These are phyloP conservation scores for Pyrenochaeta sp. DNA, from an alignment of 2,329 filamentous ascomycete species.

Conservation along the genomic window DNA sequence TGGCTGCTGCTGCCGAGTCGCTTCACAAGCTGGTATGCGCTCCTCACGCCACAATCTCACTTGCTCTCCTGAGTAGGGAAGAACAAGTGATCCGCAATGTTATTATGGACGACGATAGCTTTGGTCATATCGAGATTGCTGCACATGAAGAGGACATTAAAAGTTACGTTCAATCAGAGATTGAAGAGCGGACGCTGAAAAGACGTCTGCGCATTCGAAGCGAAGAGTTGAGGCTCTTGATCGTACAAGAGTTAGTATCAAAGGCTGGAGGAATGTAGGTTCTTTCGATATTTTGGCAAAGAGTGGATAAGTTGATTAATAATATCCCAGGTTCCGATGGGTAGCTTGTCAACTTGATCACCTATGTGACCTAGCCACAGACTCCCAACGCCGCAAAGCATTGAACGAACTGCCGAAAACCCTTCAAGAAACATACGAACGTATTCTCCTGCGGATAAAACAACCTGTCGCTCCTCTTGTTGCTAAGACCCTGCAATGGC, in stretches of 20 bases:
- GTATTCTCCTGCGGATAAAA: constrained; percentile 31
- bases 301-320: not conserved
- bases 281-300: too few relatives aligned
- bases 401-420: constrained; percentile 31
- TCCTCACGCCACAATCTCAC: not conserved
- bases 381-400: constrained; percentile 28
- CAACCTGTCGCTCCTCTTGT: constrained; percentile 1
- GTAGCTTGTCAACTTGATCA: constrained; percentile 41
- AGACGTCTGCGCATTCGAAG: constrained; percentile 8
- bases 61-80: constrained; percentile 13
- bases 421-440: constrained; percentile 32
- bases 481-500: constrained; percentile 10
- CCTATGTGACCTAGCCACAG: constrained; percentile 28
- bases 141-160: constrained; percentile 11
- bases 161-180: constrained; percentile 11
- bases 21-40: not conserved
- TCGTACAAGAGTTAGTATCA: constrained; percentile 7
- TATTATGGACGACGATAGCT: not conserved
- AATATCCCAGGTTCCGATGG: constrained; percentile 32
- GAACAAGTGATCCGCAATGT: constrained; percentile 2
- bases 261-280: constrained; percentile 30
- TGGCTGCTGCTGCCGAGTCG: not conserved
- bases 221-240: constrained; percentile 9
- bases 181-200: constrained; percentile 9
- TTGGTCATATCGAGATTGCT: constrained; percentile 5